These are phyloP conservation scores for Orychophragmus violaceus DNA, from an alignment of 345 rosid species.

Conservation along the genomic window DNA sequence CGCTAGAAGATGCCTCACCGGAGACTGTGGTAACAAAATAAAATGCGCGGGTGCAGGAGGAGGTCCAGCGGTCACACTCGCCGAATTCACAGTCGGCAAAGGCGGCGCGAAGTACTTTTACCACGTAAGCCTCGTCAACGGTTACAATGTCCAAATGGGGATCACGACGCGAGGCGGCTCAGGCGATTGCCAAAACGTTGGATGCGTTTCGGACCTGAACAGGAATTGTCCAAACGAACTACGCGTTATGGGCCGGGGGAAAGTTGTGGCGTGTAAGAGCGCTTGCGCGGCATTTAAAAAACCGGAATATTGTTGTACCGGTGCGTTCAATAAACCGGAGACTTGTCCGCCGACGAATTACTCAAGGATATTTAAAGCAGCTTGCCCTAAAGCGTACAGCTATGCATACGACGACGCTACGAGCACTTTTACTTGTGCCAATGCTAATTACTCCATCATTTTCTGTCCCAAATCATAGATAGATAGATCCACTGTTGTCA, in stretches of 20 bases:
- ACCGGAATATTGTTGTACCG: constrained; percentile 82
- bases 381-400: constrained; percentile 85
- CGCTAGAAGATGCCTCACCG: constrained; percentile 51
- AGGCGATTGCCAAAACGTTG: constrained; percentile 65
- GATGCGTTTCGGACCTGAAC: constrained; percentile 67
- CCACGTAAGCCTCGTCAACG: constrained; percentile 89
- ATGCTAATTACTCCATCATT: constrained; percentile 61
- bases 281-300: constrained; percentile 66
- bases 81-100: constrained; percentile 57
- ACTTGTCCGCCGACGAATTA: constrained; percentile 65
- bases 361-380: constrained; percentile 63
- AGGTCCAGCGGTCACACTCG: constrained; percentile 57
- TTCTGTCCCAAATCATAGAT: constrained; percentile 41
- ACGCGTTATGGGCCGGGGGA: constrained; percentile 33
- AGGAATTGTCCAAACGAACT: constrained; percentile 54
- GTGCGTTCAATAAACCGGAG: constrained; percentile 43
- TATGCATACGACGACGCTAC: constrained; percentile 89
- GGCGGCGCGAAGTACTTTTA: constrained; percentile 44
- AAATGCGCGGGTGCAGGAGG: constrained; percentile 66
- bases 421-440: constrained; percentile 70
- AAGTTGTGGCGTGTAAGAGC: constrained; percentile 74
- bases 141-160: constrained; percentile 68
- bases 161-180: constrained; percentile 51
- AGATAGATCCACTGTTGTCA: not conserved
- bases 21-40: constrained; percentile 64